phyloP scores from a whole-genome alignment of 805 yeast genomes.

The Yarrowia sp. region DNA sequence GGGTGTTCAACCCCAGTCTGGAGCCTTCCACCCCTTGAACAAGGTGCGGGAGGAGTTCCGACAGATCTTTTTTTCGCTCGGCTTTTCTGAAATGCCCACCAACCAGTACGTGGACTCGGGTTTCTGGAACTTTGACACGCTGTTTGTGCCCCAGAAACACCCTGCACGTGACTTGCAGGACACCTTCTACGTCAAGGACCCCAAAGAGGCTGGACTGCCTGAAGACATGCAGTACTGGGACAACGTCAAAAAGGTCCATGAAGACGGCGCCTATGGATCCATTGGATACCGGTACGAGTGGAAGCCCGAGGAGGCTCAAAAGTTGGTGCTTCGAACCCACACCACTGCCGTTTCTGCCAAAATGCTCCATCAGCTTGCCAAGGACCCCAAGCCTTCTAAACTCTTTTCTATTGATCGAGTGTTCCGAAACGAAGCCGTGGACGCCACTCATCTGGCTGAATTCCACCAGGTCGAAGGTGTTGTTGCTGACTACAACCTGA shows the following conservation, averaged over 20 bases:
- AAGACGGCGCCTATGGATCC: conserved; percentile 87
- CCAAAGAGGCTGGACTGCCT: conserved; percentile 75
- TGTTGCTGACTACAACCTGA: conserved; percentile 90
- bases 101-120: conserved; percentile 97
- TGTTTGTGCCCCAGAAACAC: conserved; percentile 98
- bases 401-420: conserved; percentile 96
- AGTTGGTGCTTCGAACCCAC: conserved; percentile 94
- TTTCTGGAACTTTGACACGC: conserved; percentile 97
- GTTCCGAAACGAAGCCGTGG: conserved; percentile 99
- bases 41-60: conserved; percentile 97
- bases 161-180: conserved; percentile 99
- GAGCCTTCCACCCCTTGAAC: conserved; percentile 94
- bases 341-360: conserved; percentile 91
- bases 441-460: conserved; percentile 98
- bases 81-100: conserved; percentile 98
- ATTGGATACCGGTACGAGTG: conserved; percentile 98
- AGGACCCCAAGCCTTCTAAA: conserved; percentile 52
- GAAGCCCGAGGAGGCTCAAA: conserved; percentile 86
- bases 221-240: conserved; percentile 75
- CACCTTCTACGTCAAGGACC: conserved; percentile 96
- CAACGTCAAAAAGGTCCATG: conserved; percentile 79
- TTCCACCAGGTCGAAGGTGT: conserved; percentile 99
- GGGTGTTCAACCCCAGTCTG: conserved; percentile 81
- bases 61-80: conserved; percentile 96
- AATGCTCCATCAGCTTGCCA: conserved; percentile 82